These are phyloP conservation scores for Populus euphratica DNA, from an alignment of 345 rosid species.

Conservation along the genomic window DNA sequence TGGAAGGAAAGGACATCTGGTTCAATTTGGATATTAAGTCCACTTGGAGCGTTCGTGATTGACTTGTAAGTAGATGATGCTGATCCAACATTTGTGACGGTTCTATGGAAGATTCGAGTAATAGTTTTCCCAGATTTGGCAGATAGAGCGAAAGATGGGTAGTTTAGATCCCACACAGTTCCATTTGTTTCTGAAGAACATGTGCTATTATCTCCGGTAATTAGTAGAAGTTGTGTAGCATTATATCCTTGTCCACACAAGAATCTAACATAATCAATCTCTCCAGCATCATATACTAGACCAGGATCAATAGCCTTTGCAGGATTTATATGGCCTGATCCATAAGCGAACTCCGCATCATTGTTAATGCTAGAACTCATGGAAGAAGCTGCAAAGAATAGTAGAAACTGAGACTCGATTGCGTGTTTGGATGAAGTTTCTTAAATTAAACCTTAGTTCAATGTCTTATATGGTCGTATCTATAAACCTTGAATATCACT, in stretches of 20 bases:
- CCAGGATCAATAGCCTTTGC: constrained; percentile 32
- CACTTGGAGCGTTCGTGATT: constrained; percentile 1
- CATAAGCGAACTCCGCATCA: constrained; percentile 34
- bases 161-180: constrained; percentile 35
- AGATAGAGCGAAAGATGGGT: constrained; percentile 28
- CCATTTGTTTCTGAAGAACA: constrained; percentile 13
- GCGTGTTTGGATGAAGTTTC: no score
- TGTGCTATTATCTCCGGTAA: constrained; percentile 25
- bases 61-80: constrained; percentile 24
- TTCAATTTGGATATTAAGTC: neutral
- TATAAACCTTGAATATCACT: neutral
- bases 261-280: constrained; percentile 32
- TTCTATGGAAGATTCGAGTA: constrained; percentile 14
- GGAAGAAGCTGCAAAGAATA: constrained; percentile 13
- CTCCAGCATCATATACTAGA: constrained; percentile 31
- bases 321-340: constrained; percentile 39
- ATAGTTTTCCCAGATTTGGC: neutral
- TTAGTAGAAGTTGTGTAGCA: constrained; percentile 5
- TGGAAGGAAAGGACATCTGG: neutral
- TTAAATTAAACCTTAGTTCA: no score
- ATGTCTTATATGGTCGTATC: no score
- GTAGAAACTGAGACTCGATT: no score
- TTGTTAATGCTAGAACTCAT: constrained; percentile 18
- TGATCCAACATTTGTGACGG: constrained; percentile 29
- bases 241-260: constrained; percentile 38